phyloP scores from a whole-genome alignment of 2,329 filamentous ascomycete genomes.

The Colletotrichum sp. region DNA sequence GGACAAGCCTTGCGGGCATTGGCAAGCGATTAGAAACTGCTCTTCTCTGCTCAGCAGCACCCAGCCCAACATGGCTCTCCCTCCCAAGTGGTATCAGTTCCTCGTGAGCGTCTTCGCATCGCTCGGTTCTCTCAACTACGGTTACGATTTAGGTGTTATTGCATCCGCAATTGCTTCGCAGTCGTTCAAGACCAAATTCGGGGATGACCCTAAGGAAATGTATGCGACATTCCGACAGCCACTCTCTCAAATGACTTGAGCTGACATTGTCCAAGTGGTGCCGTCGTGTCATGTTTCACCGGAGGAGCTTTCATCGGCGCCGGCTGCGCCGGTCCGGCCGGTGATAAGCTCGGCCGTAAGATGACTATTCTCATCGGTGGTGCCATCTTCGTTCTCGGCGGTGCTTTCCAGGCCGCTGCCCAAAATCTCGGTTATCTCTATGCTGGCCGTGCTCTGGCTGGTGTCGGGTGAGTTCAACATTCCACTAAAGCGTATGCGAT shows the following conservation, averaged over 20 bases:
- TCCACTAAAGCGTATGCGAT: not conserved
- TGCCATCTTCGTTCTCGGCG: conserved; percentile 74
- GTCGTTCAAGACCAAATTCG: conserved; percentile 46
- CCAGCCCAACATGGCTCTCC: conserved; percentile 41
- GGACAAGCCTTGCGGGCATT: not conserved
- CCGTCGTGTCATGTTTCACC: conserved; percentile 80
- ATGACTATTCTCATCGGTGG: conserved; percentile 76
- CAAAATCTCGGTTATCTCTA: conserved; percentile 65
- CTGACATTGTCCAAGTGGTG: conserved; percentile 50
- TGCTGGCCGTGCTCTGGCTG: conserved; percentile 72
- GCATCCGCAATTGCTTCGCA: conserved; percentile 56
- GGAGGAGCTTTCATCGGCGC: conserved; percentile 78
- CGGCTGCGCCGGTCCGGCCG: conserved; percentile 64
- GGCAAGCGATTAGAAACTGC: not conserved
- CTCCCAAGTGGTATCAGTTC: conserved; percentile 54
- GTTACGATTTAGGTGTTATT: conserved; percentile 61
- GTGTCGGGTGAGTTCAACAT: conserved; percentile 48
- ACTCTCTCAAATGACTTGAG: not conserved
- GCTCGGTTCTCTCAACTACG: conserved; percentile 58
- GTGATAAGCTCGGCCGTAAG: conserved; percentile 72
- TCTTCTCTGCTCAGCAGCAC: not conserved
- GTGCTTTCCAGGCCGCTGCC: conserved; percentile 75
- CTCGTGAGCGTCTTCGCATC: conserved; percentile 61
- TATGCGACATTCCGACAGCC: conserved; percentile 25
- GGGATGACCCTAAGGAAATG: conserved; percentile 39